Evolutionary conservation across 768 basidiomycete species (phyloP), one percentile per base, ranked within the genome.

Genomic region (Xerocomellus chrysenteron): DNA sequence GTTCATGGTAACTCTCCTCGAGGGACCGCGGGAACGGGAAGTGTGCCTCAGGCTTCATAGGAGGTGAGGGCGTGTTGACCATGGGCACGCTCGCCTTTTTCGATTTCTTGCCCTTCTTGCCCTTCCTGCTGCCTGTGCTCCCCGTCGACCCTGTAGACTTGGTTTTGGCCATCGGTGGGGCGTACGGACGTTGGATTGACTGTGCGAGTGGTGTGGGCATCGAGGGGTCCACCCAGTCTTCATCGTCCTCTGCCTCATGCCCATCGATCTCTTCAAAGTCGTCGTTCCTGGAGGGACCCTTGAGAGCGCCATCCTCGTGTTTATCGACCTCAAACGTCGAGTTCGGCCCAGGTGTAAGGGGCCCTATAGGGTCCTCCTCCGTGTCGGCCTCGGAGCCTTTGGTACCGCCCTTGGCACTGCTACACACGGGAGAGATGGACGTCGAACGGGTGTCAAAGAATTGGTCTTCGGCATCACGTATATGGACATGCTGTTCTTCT

Each of bases 191-290:
- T 33, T 61, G 60, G 11, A 50, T 33, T 35, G 69, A 58, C 47
- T 52, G 63, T 19, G 71, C 66, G 30, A 71, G 64, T 7, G 73
- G 70, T 2, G 76, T 70, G 6, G 84, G 78, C 54, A 81, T 54
- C 26, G 83, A 80, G 0, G 89, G 85, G 48, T 88, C 87, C 10
- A 89, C 80, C 90, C 90, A 92, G 48, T 82, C 82, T 10, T 80
- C 80, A 8, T 76, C 76, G 8, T 76, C 74, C 12, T 68, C 73
- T 14, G 65, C 68, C 8, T 72, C 73, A 13, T 69, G 65, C 11
- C 54, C 62, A 41, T 70, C 63, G 21, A 67, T 68, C 64, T 70
- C 62, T 40, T 61, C 67, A 45, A 65, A 65, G 50, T 70, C 66
- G 21, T 73, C 65, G 6, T 55, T 66, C 59, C 55, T 65, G 26